Percentiles rank a stretch among this genome's conserved stretches.
Evolutionary conservation across 1,284 basidiomycete species (phyloP).

Genomic region (Veloboletus limbatus): DNA sequence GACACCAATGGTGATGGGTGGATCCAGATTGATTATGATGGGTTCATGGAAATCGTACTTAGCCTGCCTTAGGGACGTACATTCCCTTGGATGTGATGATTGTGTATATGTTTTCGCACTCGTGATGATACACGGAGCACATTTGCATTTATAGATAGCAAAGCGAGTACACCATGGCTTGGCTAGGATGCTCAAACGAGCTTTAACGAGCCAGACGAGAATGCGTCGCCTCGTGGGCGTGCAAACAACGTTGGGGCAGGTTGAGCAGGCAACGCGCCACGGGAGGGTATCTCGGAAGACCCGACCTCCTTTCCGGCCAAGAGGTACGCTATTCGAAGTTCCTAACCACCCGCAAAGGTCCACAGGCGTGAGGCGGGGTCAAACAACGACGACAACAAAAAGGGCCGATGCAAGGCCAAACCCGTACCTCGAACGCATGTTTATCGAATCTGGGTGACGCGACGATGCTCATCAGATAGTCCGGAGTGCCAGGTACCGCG

Average conservation of each 20-base stretch:
- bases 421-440: slow-evolving; percentile 34
- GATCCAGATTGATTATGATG: slow-evolving; percentile 75
- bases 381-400: neutral
- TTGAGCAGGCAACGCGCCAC: slow-evolving; percentile 28
- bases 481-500: slow-evolving; percentile 18
- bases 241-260: slow-evolving; percentile 26
- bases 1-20: slow-evolving; percentile 70
- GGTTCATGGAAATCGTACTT: slow-evolving; percentile 72
- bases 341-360: slow-evolving; percentile 22
- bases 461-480: slow-evolving; percentile 30
- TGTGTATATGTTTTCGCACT: neutral
- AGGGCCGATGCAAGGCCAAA: neutral
- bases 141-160: slow-evolving; percentile 4
- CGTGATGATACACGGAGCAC: neutral
- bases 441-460: slow-evolving; percentile 30
- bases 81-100: too few relatives aligned
- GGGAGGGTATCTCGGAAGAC: slow-evolving; percentile 33
- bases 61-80: slow-evolving; percentile 63
- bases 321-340: slow-evolving; percentile 34
- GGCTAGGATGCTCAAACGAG: slow-evolving; percentile 10
- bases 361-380: slow-evolving; percentile 5
- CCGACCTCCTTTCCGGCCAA: slow-evolving; percentile 32
- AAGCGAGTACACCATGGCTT: neutral
- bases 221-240: slow-evolving; percentile 33
- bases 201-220: slow-evolving; percentile 27